Evolutionary conservation across 495 filamentous ascomycete species (phyloP), one percentile per base, ranked within the genome.

Genomic region (Penicillium desertorum): DNA sequence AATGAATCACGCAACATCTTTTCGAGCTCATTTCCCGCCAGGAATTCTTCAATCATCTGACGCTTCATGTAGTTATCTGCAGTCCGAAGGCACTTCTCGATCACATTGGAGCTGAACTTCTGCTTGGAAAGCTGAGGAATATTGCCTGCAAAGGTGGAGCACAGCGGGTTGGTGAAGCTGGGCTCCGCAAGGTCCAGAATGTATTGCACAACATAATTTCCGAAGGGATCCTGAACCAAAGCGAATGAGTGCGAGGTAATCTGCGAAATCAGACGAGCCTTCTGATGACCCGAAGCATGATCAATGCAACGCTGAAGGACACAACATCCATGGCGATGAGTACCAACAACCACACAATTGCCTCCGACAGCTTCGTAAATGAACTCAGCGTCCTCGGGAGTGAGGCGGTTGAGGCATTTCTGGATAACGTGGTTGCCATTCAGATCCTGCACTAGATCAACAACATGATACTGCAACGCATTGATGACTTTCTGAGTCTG

Each of bases 351-450:
- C 60, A 97, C 82, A 68, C 92, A 96, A 61, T 92, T 78, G 29
- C 74, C 78, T 59, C 91, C 92, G 60, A 98, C 93, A 51, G 93
- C 92, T 58, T 92, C 86, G 64, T 97, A 98, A 72, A 98, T 98
- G 78, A 98, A 98, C 63, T 92, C 84, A 17, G 94, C 88, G 71
- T 98, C 89, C 46, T 83, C 76, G 0, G 90, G 72, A 54, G 80
- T 83, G 6, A 98, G 84, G 63, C 92, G 93, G 76, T 98, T 98
- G 56, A 98, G 83, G 69, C 94, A 98, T 76, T 98, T 98, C 71
- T 98, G 94, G 61, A 98, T 96, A 58, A 98, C 94, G 68, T 98
- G 94, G 61, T 98, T 98, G 67, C 94, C 94, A 67, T 98, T 98
- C 48, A 98, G 75, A 61, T 98, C 94, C 69, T 98, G 91, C 55